These are phyloP conservation scores for Carex cristatella DNA, from an alignment of 176 grass and related monocot genomes.

Conservation along the genomic window DNA sequence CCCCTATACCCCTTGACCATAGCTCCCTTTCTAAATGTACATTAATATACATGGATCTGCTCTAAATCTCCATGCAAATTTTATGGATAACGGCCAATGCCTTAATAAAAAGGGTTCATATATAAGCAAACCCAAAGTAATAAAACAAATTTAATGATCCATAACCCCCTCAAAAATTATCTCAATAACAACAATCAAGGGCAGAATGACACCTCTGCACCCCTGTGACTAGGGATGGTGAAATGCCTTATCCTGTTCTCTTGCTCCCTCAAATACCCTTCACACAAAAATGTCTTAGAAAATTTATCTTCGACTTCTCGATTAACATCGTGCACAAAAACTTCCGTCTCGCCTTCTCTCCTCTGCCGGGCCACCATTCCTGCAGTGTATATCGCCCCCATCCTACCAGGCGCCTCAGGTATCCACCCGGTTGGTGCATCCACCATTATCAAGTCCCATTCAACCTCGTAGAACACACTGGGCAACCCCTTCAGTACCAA, in stretches of 20 bases:
- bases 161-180: neutral
- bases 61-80: neutral
- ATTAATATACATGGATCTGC: neutral
- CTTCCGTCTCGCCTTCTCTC: constrained; percentile 43
- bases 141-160: neutral
- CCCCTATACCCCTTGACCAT: neutral
- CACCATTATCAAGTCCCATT: constrained; percentile 75
- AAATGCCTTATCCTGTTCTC: constrained; percentile 51
- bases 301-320: constrained; percentile 36
- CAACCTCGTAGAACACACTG: constrained; percentile 39
- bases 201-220: constrained; percentile 41
- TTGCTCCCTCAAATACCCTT: constrained; percentile 54
- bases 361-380: constrained; percentile 39
- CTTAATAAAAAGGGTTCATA: neutral
- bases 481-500: constrained; percentile 53
- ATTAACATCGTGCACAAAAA: constrained; percentile 55
- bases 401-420: constrained; percentile 47
- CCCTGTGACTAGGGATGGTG: constrained; percentile 47
- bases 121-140: neutral
- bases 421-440: constrained; percentile 60
- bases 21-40: neutral
- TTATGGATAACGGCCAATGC: neutral
- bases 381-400: constrained; percentile 60
- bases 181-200: constrained; percentile 32
- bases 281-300: constrained; percentile 43